Base-by-base conservation (phyloP, 768 basidiomycete genomes). In the Tylopilus felleus region DNA sequence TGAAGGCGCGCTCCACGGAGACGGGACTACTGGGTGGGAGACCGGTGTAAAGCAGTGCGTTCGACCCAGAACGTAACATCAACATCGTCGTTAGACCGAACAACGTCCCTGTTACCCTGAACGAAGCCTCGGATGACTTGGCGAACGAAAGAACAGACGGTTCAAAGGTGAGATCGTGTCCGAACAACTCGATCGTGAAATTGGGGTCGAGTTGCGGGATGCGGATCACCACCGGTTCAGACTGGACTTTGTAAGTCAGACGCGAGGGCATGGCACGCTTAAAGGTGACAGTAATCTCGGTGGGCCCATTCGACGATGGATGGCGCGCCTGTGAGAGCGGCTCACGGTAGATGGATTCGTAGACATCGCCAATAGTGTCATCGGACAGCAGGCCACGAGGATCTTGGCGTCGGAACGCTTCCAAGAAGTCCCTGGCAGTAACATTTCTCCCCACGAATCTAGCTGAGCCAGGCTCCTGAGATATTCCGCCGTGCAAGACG, bases 1-100 rank as follows among this genome's bases (percentile, higher is more conserved):
- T 98, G 74, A 98, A 98, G 0, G 92, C 86, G 19, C 93, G 86
- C 66, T 96, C 93, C 55, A 96, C 85, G 21, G 81, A 77, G 62
- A 98, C 76, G 6, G 84, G 77, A 60, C 81, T 86, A 67, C 86
- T 92, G 51, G 88, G 75, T 16, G 93, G 89, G 29, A 98, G 75
- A 27, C 90, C 88, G 2, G 84, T 74, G 68, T 98, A 98, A 51
- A 83, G 77, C 42, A 87, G 77, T 3, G 95, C 92, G 69, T 93
- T 93, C 21, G 83, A 77, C 1, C 97, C 94, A 42, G 85, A 80
- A 44, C 93, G 83, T 67, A 86, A 79, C 79, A 98, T 86, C 43
- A 93, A 78, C 66, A 98, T 82, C 22, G 84, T 84, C 66, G 90
- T 93, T 28, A 80, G 69, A 29, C 97, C 97, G 16, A 98, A 79